Evolutionary conservation across 2,329 filamentous ascomycete species (phyloP).

Genomic region (Emergomyces pasteurianus): DNA sequence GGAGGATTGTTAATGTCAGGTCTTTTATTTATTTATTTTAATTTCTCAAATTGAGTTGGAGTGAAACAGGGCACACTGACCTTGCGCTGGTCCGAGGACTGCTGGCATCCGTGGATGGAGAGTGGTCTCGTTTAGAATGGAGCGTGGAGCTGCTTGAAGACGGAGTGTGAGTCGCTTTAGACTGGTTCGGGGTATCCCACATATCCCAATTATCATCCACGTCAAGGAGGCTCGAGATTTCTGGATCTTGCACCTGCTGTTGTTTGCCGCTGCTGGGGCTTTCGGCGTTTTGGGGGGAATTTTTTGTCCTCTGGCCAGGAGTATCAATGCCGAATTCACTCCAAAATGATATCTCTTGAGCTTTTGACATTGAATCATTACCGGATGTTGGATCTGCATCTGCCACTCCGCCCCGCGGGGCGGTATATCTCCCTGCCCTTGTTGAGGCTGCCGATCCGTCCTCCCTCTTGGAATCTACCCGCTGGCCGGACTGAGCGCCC

Average conservation of each 20-base stretch:
- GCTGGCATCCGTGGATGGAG: conserved; percentile 33
- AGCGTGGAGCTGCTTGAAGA: conserved; percentile 39
- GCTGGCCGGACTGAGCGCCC: conserved; percentile 17
- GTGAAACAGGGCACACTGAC: conserved; percentile 23
- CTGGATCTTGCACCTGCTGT: conserved; percentile 17
- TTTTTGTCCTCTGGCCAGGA: conserved; percentile 29
- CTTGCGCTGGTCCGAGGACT: conserved; percentile 44
- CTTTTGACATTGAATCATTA: conserved; percentile 31
- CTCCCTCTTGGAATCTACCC: conserved; percentile 22
- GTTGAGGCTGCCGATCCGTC: conserved; percentile 18
- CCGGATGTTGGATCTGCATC: conserved; percentile 20
- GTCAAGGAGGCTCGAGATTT: conserved; percentile 29
- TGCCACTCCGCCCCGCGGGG: conserved; percentile 18
- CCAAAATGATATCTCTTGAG: conserved; percentile 38
- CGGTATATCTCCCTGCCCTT: conserved; percentile 14
- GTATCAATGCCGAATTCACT: conserved; percentile 40
- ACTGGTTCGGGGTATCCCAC: conserved; percentile 40
- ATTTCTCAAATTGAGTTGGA: background rate
- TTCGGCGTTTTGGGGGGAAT: conserved; percentile 14
- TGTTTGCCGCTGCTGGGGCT: conserved; percentile 16
- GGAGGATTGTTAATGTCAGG: conserved; percentile 3
- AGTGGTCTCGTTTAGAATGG: conserved; percentile 36
- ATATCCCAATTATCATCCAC: conserved; percentile 43
- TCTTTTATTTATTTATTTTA: no score
- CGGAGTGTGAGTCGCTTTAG: conserved; percentile 27